Conservation (phyloP, 2,329 filamentous ascomycete genomes). For the Leptographium wingfieldii region DNA sequence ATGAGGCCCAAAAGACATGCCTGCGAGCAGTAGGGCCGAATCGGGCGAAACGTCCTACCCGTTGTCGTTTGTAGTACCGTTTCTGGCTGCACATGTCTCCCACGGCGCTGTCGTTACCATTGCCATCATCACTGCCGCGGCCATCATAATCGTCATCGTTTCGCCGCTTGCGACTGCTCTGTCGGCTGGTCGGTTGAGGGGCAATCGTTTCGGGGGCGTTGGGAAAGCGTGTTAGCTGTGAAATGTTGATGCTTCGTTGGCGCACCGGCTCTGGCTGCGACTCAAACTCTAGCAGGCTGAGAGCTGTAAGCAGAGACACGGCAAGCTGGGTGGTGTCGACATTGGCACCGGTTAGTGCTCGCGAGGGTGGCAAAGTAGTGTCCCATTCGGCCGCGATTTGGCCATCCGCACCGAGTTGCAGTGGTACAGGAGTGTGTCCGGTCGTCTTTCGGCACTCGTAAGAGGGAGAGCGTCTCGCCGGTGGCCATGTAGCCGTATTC, state of each 20-base stretch:
- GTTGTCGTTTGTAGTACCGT: background rate
- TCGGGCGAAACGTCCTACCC: slow-evolving; percentile 1
- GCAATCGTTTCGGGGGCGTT: background rate
- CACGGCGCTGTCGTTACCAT: background rate
- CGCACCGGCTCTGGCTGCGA: background rate
- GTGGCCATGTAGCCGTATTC: slow-evolving; percentile 5
- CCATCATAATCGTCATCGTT: background rate
- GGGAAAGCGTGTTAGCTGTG: background rate
- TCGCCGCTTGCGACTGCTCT: slow-evolving; percentile 1
- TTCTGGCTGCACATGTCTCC: background rate
- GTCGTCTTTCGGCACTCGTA: background rate
- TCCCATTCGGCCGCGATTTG: background rate
- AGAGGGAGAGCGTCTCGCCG: slow-evolving; percentile 5
- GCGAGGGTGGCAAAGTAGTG: background rate
- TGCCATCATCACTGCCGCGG: background rate
- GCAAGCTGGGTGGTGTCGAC: background rate
- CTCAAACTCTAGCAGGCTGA: slow-evolving; percentile 1
- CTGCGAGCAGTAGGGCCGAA: slow-evolving; percentile 1
- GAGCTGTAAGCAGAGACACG: background rate
- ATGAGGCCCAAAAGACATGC: background rate
- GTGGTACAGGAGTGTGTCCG: slow-evolving; percentile 4
- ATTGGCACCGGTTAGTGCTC: background rate
- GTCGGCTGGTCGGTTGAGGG: background rate
- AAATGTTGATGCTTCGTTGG: slow-evolving; percentile 1
- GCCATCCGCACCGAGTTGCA: background rate